Percentiles rank a stretch among this genome's conserved stretches.
Evolutionary conservation across 164 flowering plant genomes (phyloP).

Genomic region (Stephania yunnanensis): DNA sequence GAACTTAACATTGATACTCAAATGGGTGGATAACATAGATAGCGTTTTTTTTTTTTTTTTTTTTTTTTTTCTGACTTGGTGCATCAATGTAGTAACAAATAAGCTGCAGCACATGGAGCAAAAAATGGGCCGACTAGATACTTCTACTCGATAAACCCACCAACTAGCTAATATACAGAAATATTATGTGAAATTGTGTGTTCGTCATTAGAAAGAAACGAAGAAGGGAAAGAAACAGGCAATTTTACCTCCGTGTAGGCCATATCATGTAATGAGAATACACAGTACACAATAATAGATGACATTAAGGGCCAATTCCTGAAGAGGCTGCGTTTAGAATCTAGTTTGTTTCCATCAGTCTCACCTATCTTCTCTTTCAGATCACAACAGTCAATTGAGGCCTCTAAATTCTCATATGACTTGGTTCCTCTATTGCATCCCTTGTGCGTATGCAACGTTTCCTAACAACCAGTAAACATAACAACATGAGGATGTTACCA

Average conservation of each 20-base stretch:
- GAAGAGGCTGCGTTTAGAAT: conserved; percentile 37
- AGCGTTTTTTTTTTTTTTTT: too few relatives aligned
- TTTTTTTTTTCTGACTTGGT: too few relatives aligned
- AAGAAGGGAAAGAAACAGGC: not conserved
- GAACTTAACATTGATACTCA: too few relatives aligned
- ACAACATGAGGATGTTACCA: not conserved
- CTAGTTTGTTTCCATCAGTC: not conserved
- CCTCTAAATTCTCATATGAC: conserved; percentile 1
- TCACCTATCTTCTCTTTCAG: conserved; percentile 11
- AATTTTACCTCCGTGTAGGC: conserved; percentile 67
- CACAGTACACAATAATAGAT: conserved; percentile 59
- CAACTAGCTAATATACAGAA: not conserved
- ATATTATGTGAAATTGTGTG: conserved; percentile 16
- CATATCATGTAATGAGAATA: conserved; percentile 81
- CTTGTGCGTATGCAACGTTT: conserved; percentile 54
- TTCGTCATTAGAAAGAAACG: conserved; percentile 45
- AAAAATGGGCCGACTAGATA: not conserved
- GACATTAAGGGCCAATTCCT: conserved; percentile 87
- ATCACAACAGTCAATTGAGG: conserved; percentile 13
- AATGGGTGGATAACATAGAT: too few relatives aligned
- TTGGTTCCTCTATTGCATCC: conserved; percentile 1
- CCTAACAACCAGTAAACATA: conserved; percentile 29
- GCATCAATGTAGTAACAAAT: not conserved
- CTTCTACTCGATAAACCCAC: not conserved
- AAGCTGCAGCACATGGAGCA: not conserved